Percentiles rank a stretch among this genome's conserved stretches.
phyloP scores from a whole-genome alignment of 2,329 filamentous ascomycete genomes.

The Pseudocercospora crystallina region DNA sequence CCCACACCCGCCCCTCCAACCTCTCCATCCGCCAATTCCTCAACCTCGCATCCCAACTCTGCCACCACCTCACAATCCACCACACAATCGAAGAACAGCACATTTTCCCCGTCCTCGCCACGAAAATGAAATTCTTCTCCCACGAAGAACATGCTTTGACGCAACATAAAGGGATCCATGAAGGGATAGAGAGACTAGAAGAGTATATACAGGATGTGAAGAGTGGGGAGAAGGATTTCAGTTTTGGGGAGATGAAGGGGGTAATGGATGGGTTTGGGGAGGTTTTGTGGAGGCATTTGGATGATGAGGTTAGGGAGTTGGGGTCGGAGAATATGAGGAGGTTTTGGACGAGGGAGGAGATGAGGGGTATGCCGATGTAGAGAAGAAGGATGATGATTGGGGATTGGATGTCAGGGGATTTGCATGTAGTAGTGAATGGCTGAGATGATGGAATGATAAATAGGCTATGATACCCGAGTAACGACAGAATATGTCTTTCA shows the following conservation, averaged over 20 bases:
- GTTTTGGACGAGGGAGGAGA: constrained; percentile 77
- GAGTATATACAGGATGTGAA: constrained; percentile 37
- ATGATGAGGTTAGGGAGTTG: constrained; percentile 77
- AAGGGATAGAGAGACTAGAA: constrained; percentile 46
- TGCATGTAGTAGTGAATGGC: neutral
- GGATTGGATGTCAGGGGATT: neutral
- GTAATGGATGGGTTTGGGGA: constrained; percentile 76
- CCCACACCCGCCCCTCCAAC: constrained; percentile 58
- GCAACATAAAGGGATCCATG: constrained; percentile 79
- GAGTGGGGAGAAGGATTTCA: constrained; percentile 61
- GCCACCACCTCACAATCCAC: constrained; percentile 69
- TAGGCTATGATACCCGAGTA: no score
- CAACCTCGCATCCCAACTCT: constrained; percentile 66
- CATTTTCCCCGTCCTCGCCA: constrained; percentile 75
- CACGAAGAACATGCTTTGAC: constrained; percentile 64
- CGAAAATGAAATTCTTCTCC: constrained; percentile 75
- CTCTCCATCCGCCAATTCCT: constrained; percentile 71
- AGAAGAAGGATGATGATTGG: neutral
- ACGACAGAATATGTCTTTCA: neutral
- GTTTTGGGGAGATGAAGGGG: constrained; percentile 60
- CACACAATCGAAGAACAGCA: constrained; percentile 73
- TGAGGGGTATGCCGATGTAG: constrained; percentile 68
- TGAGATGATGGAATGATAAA: neutral
- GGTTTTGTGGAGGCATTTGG: constrained; percentile 79
- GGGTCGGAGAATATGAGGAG: constrained; percentile 84